Conservation (phyloP, 768 basidiomycete species). For the Tephrocybe sp. region DNA sequence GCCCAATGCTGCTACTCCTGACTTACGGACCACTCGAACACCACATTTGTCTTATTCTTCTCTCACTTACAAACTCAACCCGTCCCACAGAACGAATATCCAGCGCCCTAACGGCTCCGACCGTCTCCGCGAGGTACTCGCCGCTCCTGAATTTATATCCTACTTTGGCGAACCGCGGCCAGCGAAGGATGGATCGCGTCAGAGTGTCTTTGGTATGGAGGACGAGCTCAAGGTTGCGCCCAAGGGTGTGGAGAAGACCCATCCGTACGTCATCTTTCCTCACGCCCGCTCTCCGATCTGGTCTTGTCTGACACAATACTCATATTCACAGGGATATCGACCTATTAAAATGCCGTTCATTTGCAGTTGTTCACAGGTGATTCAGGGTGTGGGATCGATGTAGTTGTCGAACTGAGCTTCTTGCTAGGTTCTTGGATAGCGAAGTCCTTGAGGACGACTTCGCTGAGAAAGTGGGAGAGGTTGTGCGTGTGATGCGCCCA, state of each 20-base stretch:
- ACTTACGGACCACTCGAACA: background rate
- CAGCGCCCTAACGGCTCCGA: constrained; percentile 45
- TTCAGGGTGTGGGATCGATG: constrained; percentile 25
- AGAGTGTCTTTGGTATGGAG: constrained; percentile 83
- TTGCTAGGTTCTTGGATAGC: constrained; percentile 48
- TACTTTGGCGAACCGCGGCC: constrained; percentile 73
- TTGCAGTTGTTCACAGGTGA: constrained; percentile 65
- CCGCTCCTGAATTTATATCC: constrained; percentile 64
- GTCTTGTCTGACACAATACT: constrained; percentile 1
- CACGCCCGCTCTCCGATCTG: background rate
- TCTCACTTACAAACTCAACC: background rate
- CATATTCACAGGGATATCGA: constrained; percentile 73
- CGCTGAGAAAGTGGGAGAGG: constrained; percentile 52
- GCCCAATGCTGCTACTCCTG: too few relatives aligned
- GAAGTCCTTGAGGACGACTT: constrained; percentile 71
- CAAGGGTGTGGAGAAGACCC: constrained; percentile 83
- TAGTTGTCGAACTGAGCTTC: background rate
- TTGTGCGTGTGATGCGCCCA: constrained; percentile 59
- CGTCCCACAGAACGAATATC: constrained; percentile 52
- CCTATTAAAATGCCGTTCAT: constrained; percentile 78
- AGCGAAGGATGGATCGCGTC: constrained; percentile 56
- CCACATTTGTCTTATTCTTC: background rate
- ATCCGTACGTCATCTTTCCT: constrained; percentile 46
- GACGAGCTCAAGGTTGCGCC: constrained; percentile 91
- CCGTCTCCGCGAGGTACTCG: constrained; percentile 66